Conservation (phyloP, 2,329 filamentous ascomycete genomes). For the Pestalotiopsis sp. region DNA sequence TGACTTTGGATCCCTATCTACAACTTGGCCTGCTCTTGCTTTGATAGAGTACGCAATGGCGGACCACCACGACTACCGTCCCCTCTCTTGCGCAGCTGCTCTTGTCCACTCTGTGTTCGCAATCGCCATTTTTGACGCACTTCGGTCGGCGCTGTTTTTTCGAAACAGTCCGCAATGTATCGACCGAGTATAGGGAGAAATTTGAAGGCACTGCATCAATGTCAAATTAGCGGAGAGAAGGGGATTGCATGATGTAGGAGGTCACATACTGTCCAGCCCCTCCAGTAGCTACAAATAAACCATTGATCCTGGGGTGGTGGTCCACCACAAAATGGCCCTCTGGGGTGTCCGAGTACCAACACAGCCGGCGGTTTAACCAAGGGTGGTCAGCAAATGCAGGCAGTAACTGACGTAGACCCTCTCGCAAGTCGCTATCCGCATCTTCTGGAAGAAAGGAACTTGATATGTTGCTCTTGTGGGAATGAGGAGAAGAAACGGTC, state of each 20-base stretch:
- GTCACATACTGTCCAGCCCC: not conserved
- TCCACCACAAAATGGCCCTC: not conserved
- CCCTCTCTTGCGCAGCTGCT: not conserved
- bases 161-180: conserved; percentile 2
- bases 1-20: not conserved
- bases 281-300: not conserved
- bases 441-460: not conserved
- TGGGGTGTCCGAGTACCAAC: conserved; percentile 6
- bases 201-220: not conserved
- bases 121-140: not conserved
- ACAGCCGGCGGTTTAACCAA: not conserved
- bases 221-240: not conserved
- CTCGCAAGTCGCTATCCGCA: not conserved
- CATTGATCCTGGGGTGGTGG: not conserved
- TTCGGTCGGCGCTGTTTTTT: not conserved
- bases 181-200: conserved; percentile 1
- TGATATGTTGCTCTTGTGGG: not conserved
- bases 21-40: conserved; percentile 1
- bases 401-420: not conserved
- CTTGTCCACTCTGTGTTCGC: not conserved
- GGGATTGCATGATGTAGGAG: no score
- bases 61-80: conserved; percentile 6
- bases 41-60: not conserved
- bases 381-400: not conserved
- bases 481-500: not conserved